phyloP scores from a whole-genome alignment of 352 stramenopile genomes.

The Saprolegnia diclina region DNA sequence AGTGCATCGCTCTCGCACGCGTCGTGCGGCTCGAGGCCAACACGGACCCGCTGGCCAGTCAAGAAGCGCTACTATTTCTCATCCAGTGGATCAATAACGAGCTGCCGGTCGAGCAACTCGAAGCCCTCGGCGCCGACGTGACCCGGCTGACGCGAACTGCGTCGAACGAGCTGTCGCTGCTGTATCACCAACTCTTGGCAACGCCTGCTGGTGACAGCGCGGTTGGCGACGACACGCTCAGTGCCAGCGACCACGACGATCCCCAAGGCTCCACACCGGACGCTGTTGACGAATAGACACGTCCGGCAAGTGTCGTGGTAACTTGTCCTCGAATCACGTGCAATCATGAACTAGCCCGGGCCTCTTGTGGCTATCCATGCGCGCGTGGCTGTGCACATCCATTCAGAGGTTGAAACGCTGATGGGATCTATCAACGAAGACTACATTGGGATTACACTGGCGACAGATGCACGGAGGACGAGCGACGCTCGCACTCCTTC shows the following conservation, averaged over 20 bases:
- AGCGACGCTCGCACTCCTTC: conserved; percentile 11
- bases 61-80: conserved; percentile 14
- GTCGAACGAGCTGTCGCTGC: conserved; percentile 20
- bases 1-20: conserved; percentile 17
- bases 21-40: not conserved
- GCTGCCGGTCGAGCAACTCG: not conserved
- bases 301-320: too few relatives aligned
- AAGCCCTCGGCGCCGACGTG: not conserved
- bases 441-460: too few relatives aligned
- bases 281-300: too few relatives aligned
- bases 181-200: conserved; percentile 26
- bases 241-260: not conserved
- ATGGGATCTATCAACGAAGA: too few relatives aligned
- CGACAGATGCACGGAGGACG: too few relatives aligned
- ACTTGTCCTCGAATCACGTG: too few relatives aligned
- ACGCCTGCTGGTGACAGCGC: not conserved
- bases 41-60: not conserved
- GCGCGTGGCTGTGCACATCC: too few relatives aligned
- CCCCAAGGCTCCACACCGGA: too few relatives aligned
- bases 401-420: too few relatives aligned
- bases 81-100: conserved; percentile 17
- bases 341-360: too few relatives aligned
- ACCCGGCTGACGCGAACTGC: conserved; percentile 5
- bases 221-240: not conserved
- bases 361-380: too few relatives aligned